Evolutionary conservation across 2,329 filamentous ascomycete genomes (phyloP).

Genomic region (Neonectria neomacrospora): DNA sequence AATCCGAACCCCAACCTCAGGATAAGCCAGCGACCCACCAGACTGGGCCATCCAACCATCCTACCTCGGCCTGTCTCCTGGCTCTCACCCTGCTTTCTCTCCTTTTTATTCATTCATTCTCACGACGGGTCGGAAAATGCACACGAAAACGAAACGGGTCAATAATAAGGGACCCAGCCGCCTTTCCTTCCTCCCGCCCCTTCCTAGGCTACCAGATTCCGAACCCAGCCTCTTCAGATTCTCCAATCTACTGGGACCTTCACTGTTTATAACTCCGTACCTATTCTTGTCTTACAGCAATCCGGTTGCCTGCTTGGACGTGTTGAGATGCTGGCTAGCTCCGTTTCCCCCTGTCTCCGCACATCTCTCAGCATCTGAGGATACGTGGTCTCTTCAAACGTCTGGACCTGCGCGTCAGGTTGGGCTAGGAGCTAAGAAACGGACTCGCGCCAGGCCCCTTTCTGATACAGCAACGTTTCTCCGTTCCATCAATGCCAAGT

Average conservation of each 20-base stretch:
- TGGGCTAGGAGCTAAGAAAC: neutral
- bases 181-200: neutral
- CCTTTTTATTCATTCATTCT: too few relatives aligned
- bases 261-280: neutral
- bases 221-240: neutral
- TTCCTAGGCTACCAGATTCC: neutral
- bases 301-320: neutral
- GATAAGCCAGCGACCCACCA: slow-evolving; percentile 9
- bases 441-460: neutral
- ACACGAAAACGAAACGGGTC: neutral
- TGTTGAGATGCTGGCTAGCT: slow-evolving; percentile 16
- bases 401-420: neutral
- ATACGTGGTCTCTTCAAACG: slow-evolving; percentile 25
- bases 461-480: neutral
- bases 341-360: slow-evolving; percentile 16
- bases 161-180: neutral
- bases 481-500: neutral
- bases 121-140: neutral
- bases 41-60: neutral
- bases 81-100: neutral
- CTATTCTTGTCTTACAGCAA: slow-evolving; percentile 12
- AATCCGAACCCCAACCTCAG: slow-evolving; percentile 13
- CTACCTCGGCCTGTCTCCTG: neutral
- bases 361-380: slow-evolving; percentile 8
- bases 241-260: neutral